Evolutionary conservation across 1,284 basidiomycete species (phyloP).

Genomic region (Ustilago curta): DNA sequence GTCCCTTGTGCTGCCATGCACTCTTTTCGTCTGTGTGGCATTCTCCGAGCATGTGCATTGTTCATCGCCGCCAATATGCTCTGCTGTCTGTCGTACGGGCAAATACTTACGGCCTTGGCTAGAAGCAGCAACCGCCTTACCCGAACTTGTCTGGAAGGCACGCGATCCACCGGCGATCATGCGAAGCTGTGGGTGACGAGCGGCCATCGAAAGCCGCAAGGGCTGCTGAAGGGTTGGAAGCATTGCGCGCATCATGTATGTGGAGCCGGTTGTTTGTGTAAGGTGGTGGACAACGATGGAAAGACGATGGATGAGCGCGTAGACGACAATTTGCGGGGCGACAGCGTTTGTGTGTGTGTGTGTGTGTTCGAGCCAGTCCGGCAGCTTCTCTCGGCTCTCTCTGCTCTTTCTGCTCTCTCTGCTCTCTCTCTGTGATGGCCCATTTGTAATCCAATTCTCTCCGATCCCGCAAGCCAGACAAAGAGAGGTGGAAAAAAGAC

Average conservation of each 20-base stretch:
- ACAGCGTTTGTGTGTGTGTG: background rate
- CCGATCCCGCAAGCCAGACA: conserved; percentile 20
- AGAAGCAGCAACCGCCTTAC: conserved; percentile 42
- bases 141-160: conserved; percentile 49
- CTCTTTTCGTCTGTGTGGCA: background rate
- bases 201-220: conserved; percentile 53
- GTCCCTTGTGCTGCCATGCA: too few relatives aligned
- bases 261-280: background rate
- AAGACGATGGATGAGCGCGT: conserved; percentile 3
- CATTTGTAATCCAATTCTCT: conserved; percentile 32
- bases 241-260: conserved; percentile 35
- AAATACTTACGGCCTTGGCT: conserved; percentile 50
- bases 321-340: too few relatives aligned
- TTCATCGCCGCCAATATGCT: background rate
- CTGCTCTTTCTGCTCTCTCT: too few relatives aligned
- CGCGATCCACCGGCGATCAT: conserved; percentile 57
- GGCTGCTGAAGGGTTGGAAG: conserved; percentile 50
- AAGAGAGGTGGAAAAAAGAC: background rate
- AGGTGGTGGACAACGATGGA: background rate
- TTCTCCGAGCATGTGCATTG: background rate
- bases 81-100: too few relatives aligned
- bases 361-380: conserved; percentile 10
- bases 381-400: too few relatives aligned
- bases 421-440: background rate
- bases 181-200: conserved; percentile 55